Evolutionary conservation across 2,329 filamentous ascomycete genomes (phyloP).

Genomic region (Trichoderma harzianum): DNA sequence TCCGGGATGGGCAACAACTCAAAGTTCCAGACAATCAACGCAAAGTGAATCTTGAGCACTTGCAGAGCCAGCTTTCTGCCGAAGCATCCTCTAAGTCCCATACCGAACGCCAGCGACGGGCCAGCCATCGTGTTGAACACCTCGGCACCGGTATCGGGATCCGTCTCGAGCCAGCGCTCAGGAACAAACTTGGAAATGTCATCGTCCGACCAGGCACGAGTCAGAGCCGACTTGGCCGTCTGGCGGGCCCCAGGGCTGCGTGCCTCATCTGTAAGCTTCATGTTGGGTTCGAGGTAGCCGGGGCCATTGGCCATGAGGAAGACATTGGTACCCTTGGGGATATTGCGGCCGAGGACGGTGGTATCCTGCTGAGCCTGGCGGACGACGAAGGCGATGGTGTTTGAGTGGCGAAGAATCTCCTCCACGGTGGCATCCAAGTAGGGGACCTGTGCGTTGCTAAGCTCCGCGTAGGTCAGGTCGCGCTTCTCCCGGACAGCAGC

Average conservation of each 20-base stretch:
- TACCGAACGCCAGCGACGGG: constrained; percentile 34
- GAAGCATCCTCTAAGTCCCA: constrained; percentile 37
- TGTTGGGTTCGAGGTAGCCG: constrained; percentile 11
- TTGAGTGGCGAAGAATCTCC: constrained; percentile 31
- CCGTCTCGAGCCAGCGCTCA: constrained; percentile 36
- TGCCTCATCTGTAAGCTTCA: constrained; percentile 27
- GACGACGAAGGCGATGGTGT: constrained; percentile 25
- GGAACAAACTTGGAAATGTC: constrained; percentile 33
- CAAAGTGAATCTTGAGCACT: constrained; percentile 34
- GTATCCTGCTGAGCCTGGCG: constrained; percentile 32
- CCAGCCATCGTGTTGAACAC: constrained; percentile 34
- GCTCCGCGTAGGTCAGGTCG: constrained; percentile 30
- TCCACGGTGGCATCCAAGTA: constrained; percentile 39
- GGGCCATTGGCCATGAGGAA: constrained; percentile 30
- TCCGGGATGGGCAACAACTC: constrained; percentile 21
- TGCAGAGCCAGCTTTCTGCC: constrained; percentile 36
- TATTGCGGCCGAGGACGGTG: constrained; percentile 29
- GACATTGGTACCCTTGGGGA: constrained; percentile 36
- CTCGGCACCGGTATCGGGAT: not conserved
- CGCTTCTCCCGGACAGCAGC: constrained; percentile 24
- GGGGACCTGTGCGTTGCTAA: constrained; percentile 27
- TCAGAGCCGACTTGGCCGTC: not conserved
- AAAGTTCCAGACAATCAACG: constrained; percentile 39
- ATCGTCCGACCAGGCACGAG: constrained; percentile 27
- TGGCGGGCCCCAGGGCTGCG: constrained; percentile 25